Evolutionary conservation across 2,329 filamentous ascomycete species (phyloP).

Genomic region (Lasiodiplodia sp.): DNA sequence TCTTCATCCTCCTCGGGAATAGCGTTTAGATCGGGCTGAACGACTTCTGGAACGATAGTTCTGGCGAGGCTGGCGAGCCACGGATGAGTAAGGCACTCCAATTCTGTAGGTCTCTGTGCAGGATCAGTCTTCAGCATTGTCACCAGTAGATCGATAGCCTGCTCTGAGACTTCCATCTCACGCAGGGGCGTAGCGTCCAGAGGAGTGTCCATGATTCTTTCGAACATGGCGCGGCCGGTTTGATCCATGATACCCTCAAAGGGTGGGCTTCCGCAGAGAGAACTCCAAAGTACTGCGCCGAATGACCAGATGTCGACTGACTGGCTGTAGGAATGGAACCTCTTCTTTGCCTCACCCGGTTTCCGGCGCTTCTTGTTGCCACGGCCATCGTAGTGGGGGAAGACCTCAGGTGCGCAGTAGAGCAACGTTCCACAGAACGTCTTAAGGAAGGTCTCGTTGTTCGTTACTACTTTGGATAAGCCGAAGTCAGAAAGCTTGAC

Average conservation of each 20-base stretch:
- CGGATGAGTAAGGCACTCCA: constrained; percentile 71
- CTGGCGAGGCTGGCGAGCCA: constrained; percentile 69
- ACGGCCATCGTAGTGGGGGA: constrained; percentile 77
- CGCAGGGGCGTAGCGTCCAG: constrained; percentile 72
- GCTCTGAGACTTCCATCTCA: constrained; percentile 64
- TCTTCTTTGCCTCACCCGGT: constrained; percentile 43
- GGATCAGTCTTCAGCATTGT: constrained; percentile 86
- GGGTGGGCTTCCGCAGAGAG: constrained; percentile 80
- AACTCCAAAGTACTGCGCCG: constrained; percentile 88
- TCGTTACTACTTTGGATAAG: constrained; percentile 90
- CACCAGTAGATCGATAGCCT: constrained; percentile 75
- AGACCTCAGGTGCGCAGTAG: constrained; percentile 97
- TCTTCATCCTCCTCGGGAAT: constrained; percentile 67
- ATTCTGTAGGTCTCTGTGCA: constrained; percentile 75
- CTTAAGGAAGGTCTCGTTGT: constrained; percentile 88
- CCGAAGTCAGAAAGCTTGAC: constrained; percentile 98
- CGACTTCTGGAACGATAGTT: constrained; percentile 46
- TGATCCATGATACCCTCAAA: constrained; percentile 80
- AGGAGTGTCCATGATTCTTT: constrained; percentile 82
- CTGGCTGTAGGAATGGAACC: constrained; percentile 76
- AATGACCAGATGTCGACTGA: constrained; percentile 97
- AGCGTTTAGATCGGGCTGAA: constrained; percentile 44
- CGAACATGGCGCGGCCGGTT: constrained; percentile 79
- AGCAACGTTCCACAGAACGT: constrained; percentile 96
- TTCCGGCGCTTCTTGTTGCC: constrained; percentile 69